These are phyloP conservation scores for Microsporum audouinii DNA, from an alignment of 2,329 filamentous ascomycete genomes.

Conservation along the genomic window DNA sequence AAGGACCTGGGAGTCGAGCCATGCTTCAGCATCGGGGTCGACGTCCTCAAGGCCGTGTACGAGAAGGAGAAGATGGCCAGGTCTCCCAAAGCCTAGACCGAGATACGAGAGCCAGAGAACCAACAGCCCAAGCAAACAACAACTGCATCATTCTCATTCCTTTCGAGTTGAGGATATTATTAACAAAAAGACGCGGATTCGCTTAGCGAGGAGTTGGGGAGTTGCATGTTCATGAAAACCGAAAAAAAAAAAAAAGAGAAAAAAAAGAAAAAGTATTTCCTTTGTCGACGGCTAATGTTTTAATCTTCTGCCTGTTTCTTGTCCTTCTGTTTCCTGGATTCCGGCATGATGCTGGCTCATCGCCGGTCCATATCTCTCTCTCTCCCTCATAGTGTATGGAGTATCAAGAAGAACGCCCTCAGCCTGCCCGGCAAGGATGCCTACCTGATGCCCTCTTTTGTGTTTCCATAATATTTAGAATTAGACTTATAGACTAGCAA, in stretches of 20 bases:
- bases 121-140: background rate
- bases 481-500: constrained; percentile 4
- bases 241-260: background rate
- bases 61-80: constrained; percentile 5
- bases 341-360: background rate
- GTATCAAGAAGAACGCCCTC: background rate
- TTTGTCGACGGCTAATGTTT: constrained; percentile 1
- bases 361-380: background rate
- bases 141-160: background rate
- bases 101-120: background rate
- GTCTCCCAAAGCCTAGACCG: background rate
- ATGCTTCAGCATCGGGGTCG: constrained; percentile 6
- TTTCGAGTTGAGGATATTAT: background rate
- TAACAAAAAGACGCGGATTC: background rate
- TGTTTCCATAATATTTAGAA: background rate
- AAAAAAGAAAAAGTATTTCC: background rate
- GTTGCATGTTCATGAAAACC: background rate
- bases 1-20: constrained; percentile 9
- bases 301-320: background rate
- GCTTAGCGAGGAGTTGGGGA: constrained; percentile 3
- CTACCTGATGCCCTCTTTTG: background rate
- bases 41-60: constrained; percentile 7
- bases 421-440: constrained; percentile 1
- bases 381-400: background rate
- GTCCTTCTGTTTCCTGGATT: background rate